Evolutionary conservation across 352 stramenopile species (phyloP), one percentile per base, ranked within the genome.

Genomic region (Pythium myriotylum): DNA sequence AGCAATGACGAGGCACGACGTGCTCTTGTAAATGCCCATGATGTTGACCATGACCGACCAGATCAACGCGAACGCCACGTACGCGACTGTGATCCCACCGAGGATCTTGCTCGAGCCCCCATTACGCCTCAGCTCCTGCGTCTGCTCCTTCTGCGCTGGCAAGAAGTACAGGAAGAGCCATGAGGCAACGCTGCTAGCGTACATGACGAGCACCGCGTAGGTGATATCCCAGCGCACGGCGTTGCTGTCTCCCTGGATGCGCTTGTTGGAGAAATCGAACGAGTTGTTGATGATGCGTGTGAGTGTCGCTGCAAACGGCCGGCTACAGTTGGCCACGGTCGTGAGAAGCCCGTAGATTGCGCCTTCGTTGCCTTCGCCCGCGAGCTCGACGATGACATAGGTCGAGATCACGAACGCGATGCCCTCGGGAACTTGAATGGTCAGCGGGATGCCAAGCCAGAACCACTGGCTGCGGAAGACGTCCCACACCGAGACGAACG

Each of bases 351-450:
- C 64, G 46, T 77, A 79, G 53, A 66, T 48, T 5, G 67, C 67
- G 27, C 65, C 72, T 62, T 79, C 72, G 54, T 77, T 68, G 29
- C 72, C 72, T 2, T 63, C 17, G 16, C 61, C 68, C 3, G 68
- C 64, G 4, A 79, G 52, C 48, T 79, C 70, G 3, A 78, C 67
- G 39, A 70, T 58, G 33, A 69, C 64, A 55, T 62, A 77, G 17
- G 69, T 77, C 6, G 69, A 67, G n/a, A 74, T 47, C 35, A 77
- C 72, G 55, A 74, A 77, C 56, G 59, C 52, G 29, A 73, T 45
- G 2, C 41, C 56, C 19, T 23, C 27, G 4, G 69, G 69, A 14
- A 77, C 56, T 8, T 70, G 52, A 47, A 74, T 60, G 29, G 70
- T 61, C 60, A 68, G 62, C 3, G 61, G 61, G 53, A 68, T 46